Base-by-base conservation (phyloP, 495 filamentous ascomycete species). In the Aspergillus biplanus region DNA sequence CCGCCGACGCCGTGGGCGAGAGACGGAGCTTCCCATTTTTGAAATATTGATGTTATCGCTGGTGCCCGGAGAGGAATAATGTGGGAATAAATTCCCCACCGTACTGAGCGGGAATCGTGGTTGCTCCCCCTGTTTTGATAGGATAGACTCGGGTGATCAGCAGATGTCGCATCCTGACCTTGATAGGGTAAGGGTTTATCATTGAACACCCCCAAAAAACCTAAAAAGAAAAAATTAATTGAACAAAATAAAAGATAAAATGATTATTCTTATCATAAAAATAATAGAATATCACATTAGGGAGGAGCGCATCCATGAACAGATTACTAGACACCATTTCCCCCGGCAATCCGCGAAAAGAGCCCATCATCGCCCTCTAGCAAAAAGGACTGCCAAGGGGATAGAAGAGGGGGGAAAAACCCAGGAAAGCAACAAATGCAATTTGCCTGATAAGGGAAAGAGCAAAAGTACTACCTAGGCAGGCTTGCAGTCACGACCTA, bases 71-170 rank as follows among this genome's bases (percentile, higher is more conserved):
- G 34, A 37, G 32, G 56, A 39, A 54, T 50, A 49, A 55, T 33
- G 48, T 52, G 16, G 57, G 42, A 35, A 16, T 27, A 53, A 52
- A 59, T 56, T 63, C 54, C 67, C 58, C 55, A 42, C 44, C 53
- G 42, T 33, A 50, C 48, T 60, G 60, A 60, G 62, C 47, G 59
- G 56, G 47, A 1, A 66, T 66, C 67, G 65, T 69, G 67, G 58
- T 48, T 47, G 52, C 52, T 50, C 59, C 46, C 27, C 31, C 44
- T 21, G 55, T 44, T 50, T 42, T 70, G 65, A 70, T 70, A 70
- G 68, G 68, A 62, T 67, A 70, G 48, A 61, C 37, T 66, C 63
- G 60, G 58, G 52, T 56, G 65, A 70, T 67, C 65, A 65, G 64
- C 67, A 56, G 61, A 59, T 63, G 44, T 56, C 53, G 61, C 61